A percentile compares a stretch with the other conserved stretches of the same genome.
These are phyloP conservation scores for Gomphus bonarii DNA, from an alignment of 1,284 basidiomycete species.

Conservation along the genomic window DNA sequence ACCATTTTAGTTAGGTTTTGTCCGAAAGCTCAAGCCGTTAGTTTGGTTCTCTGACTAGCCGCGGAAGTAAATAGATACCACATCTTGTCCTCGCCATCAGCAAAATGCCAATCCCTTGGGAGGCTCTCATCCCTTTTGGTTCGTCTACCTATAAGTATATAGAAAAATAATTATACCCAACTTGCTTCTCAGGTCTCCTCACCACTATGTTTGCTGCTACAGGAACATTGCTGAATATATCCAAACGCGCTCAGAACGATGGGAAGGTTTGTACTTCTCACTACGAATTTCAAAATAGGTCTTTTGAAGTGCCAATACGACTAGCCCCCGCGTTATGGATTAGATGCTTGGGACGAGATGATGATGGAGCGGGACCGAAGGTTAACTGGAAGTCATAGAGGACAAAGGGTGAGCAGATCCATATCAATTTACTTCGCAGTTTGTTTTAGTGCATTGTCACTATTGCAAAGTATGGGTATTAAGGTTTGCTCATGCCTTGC, in stretches of 20 bases:
- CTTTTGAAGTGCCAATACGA: neutral
- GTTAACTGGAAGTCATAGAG: constrained; percentile 80
- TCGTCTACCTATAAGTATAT: constrained; percentile 7
- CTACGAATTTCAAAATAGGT: neutral
- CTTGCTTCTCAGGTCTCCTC: constrained; percentile 51
- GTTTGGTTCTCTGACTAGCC: neutral
- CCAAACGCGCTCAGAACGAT: constrained; percentile 72
- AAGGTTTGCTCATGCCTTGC: neutral
- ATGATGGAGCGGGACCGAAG: constrained; percentile 88
- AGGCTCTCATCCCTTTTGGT: constrained; percentile 93
- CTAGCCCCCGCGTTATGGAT: constrained; percentile 73
- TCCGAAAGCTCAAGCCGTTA: neutral
- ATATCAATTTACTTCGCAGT: constrained; percentile 21
- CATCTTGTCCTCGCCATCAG: neutral
- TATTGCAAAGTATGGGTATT: neutral
- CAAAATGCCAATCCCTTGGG: constrained; percentile 87
- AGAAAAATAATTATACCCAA: constrained; percentile 11
- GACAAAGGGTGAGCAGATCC: constrained; percentile 54
- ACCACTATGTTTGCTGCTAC: constrained; percentile 84
- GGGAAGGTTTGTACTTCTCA: constrained; percentile 60
- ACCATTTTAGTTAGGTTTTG: neutral
- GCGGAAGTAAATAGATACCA: neutral
- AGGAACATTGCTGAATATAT: constrained; percentile 74
- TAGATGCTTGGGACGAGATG: constrained; percentile 89
- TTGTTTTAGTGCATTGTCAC: neutral